These are phyloP conservation scores for Neoboletus subvelutipes DNA, from an alignment of 768 basidiomycete species.

Conservation along the genomic window DNA sequence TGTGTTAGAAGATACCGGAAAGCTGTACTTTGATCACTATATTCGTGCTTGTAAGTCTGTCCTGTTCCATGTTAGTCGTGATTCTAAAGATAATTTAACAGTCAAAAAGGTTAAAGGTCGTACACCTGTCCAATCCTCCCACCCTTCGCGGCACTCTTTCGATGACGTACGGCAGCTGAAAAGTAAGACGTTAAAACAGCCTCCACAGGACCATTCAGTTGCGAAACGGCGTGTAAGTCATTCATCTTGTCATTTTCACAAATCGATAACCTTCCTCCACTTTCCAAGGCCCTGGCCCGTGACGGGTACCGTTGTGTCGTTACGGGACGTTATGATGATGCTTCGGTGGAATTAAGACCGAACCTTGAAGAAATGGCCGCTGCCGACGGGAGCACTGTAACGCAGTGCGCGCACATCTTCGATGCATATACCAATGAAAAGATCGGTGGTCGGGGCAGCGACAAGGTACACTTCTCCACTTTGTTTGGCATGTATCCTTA, in stretches of 20 bases:
- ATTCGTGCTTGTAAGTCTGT: background rate
- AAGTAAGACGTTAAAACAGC: background rate
- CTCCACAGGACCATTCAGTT: background rate
- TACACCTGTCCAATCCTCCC: too few relatives aligned
- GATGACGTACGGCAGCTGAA: too few relatives aligned
- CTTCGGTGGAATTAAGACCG: background rate
- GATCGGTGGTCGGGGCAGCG: background rate
- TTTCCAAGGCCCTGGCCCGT: background rate
- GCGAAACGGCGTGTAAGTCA: background rate
- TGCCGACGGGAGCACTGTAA: background rate
- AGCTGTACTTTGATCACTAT: too few relatives aligned
- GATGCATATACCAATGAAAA: too few relatives aligned
- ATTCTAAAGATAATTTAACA: background rate
- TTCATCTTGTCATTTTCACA: background rate
- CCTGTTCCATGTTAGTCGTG: background rate
- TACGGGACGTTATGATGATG: background rate
- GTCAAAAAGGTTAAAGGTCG: too few relatives aligned
- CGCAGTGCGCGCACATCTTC: background rate
- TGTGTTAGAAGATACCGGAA: background rate
- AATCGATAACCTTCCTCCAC: background rate
- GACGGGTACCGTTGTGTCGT: background rate
- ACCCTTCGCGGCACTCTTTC: too few relatives aligned
- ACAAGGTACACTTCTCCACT: background rate
- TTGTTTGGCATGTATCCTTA: background rate
- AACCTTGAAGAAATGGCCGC: background rate